Evolutionary conservation across 2,329 filamentous ascomycete species (phyloP).

Genomic region (Phaeosphaeria sp.): DNA sequence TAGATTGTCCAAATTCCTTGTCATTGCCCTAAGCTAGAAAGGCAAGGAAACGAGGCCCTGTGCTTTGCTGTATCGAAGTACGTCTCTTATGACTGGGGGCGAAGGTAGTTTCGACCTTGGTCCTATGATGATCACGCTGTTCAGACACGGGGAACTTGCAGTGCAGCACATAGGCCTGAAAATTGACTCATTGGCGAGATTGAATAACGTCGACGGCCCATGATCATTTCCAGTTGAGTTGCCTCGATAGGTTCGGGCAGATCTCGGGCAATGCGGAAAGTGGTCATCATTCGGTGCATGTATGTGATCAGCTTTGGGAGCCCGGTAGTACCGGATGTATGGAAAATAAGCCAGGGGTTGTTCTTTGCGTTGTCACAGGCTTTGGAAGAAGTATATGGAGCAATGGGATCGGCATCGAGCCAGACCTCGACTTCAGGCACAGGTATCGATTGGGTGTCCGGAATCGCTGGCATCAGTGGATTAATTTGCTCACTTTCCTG

Average conservation of each 20-base stretch:
- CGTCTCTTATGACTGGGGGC: background rate
- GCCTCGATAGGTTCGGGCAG: constrained; percentile 5
- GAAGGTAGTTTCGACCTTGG: background rate
- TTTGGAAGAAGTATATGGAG: constrained; percentile 18
- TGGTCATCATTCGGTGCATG: constrained; percentile 15
- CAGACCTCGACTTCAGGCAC: constrained; percentile 5
- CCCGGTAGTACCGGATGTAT: constrained; percentile 47
- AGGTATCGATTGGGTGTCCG: background rate
- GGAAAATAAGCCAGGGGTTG: constrained; percentile 33
- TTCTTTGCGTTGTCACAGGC: constrained; percentile 27
- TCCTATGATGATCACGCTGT: background rate
- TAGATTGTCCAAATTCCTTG: background rate
- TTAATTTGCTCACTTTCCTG: constrained; percentile 10
- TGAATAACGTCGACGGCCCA: background rate
- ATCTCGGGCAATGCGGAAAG: constrained; percentile 3
- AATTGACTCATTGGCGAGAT: constrained; percentile 5
- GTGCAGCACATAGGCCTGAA: constrained; percentile 1
- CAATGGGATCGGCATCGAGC: background rate
- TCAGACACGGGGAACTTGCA: constrained; percentile 7
- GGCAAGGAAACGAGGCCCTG: background rate
- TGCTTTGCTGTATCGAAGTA: constrained; percentile 3
- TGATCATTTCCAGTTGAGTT: constrained; percentile 2
- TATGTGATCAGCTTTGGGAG: constrained; percentile 12
- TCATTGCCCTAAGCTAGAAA: background rate
- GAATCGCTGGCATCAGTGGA: constrained; percentile 2